A percentile compares a stretch with the other conserved stretches of the same genome.
Evolutionary conservation across 2,329 filamentous ascomycete species (phyloP).

Genomic region (Canariomyces notabilis): DNA sequence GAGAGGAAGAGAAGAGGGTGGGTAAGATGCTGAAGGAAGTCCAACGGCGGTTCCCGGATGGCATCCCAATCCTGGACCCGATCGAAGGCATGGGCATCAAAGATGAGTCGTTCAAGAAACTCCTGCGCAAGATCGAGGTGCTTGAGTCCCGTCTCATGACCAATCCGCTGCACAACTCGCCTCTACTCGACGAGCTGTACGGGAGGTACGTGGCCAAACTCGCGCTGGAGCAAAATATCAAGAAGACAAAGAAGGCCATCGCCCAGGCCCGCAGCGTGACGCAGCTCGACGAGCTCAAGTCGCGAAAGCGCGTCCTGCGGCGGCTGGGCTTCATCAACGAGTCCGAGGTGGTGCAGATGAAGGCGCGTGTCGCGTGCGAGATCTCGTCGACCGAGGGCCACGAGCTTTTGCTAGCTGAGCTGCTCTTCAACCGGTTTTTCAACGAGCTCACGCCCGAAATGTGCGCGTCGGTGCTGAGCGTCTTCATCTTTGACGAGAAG

Average conservation of each 20-base stretch:
- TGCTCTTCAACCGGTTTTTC: constrained; percentile 97
- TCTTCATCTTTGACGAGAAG: constrained; percentile 98
- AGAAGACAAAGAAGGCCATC: constrained; percentile 83
- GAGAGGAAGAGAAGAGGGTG: constrained; percentile 61
- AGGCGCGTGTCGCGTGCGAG: constrained; percentile 94
- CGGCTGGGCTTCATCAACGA: constrained; percentile 96
- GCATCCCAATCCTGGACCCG: constrained; percentile 81
- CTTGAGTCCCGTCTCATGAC: constrained; percentile 83
- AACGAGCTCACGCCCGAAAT: constrained; percentile 89
- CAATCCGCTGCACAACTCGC: constrained; percentile 88
- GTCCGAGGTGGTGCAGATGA: constrained; percentile 89
- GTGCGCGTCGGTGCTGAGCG: constrained; percentile 79
- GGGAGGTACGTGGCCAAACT: constrained; percentile 82
- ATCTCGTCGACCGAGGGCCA: constrained; percentile 89
- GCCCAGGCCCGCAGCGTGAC: constrained; percentile 78
- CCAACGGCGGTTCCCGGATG: constrained; percentile 84
- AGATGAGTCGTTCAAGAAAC: constrained; percentile 88
- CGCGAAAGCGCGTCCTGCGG: constrained; percentile 88
- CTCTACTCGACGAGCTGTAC: constrained; percentile 77
- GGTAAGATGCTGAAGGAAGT: constrained; percentile 73
- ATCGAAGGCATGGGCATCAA: constrained; percentile 94
- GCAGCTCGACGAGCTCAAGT: constrained; percentile 93
- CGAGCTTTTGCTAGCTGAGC: constrained; percentile 85
- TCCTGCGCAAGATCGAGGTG: constrained; percentile 93
- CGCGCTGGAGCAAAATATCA: constrained; percentile 70